Evolutionary conservation across 2,329 filamentous ascomycete species (phyloP).

Genomic region (Xylariaceae sp.): DNA sequence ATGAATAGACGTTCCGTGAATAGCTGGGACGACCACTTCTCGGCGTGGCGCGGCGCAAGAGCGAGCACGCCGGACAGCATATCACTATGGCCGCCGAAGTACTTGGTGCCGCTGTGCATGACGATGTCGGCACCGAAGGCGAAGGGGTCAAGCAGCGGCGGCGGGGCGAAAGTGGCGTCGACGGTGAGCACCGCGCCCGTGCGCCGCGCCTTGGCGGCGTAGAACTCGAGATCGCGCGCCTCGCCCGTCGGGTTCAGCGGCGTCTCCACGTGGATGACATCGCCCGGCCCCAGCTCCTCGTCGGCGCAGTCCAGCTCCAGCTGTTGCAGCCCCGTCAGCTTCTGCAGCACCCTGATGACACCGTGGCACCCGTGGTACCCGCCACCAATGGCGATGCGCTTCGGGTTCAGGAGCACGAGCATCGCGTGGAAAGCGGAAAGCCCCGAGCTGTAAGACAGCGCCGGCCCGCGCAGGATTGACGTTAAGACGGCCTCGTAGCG

Average conservation of each 20-base stretch:
- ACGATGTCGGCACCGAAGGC: conserved; percentile 73
- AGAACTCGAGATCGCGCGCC: conserved; percentile 66
- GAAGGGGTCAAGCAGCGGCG: conserved; percentile 83
- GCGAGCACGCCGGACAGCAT: conserved; percentile 82
- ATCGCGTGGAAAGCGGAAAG: conserved; percentile 84
- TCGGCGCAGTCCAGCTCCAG: conserved; percentile 65
- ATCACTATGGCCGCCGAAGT: conserved; percentile 92
- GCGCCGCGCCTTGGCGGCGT: conserved; percentile 65
- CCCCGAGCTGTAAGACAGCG: conserved; percentile 76
- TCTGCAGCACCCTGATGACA: conserved; percentile 66
- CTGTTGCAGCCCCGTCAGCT: conserved; percentile 68
- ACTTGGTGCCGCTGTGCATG: conserved; percentile 94
- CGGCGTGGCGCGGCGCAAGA: conserved; percentile 47
- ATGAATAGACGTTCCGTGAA: conserved; percentile 66
- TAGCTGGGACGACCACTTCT: conserved; percentile 57
- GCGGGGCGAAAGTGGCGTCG: conserved; percentile 89
- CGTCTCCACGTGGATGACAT: conserved; percentile 87
- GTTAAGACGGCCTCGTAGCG: conserved; percentile 81
- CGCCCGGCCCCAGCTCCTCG: conserved; percentile 64
- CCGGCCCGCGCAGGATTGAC: conserved; percentile 62
- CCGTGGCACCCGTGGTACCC: conserved; percentile 95
- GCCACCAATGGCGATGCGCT: conserved; percentile 71
- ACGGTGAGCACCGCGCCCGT: conserved; percentile 73
- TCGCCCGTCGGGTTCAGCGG: conserved; percentile 87
- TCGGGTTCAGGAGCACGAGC: conserved; percentile 77